Percentiles rank a stretch among this genome's conserved stretches.
phyloP scores from a whole-genome alignment of 73 alveolate species.

The Uronychia setigera region DNA sequence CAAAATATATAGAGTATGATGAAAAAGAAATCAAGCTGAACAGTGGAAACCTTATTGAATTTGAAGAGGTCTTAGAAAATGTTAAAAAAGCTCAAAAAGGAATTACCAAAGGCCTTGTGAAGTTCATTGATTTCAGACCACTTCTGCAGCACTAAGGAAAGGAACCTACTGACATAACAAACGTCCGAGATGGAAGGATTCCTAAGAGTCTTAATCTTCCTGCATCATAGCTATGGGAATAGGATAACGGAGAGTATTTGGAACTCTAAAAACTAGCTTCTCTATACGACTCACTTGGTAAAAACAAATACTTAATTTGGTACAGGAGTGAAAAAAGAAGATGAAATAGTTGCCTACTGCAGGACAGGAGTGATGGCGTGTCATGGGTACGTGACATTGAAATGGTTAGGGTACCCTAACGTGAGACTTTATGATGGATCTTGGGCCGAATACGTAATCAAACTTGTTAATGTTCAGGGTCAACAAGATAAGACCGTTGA shows the following conservation, averaged over 20 bases:
- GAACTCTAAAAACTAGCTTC: no score
- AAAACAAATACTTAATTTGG: neutral
- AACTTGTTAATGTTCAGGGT: neutral
- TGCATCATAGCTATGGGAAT: neutral
- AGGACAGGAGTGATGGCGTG: neutral
- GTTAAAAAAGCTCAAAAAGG: neutral
- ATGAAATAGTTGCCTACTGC: neutral
- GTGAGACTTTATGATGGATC: slow-evolving; percentile 14
- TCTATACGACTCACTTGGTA: no score
- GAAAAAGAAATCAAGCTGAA: neutral
- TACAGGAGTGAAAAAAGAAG: neutral
- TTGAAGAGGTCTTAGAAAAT: neutral
- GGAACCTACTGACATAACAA: neutral
- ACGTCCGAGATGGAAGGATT: neutral
- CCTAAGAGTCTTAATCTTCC: neutral
- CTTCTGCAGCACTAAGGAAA: neutral
- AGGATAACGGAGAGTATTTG: neutral
- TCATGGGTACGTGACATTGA: neutral
- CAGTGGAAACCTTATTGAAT: neutral
- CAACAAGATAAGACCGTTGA: neutral
- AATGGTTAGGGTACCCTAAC: slow-evolving; percentile 1
- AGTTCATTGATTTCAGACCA: slow-evolving; percentile 14
- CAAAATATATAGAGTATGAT: no score
- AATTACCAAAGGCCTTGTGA: neutral
- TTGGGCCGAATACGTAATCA: slow-evolving; percentile 19